These are phyloP conservation scores for Phenoliferia sp. DNA, from an alignment of 1,284 basidiomycete species.

Conservation along the genomic window DNA sequence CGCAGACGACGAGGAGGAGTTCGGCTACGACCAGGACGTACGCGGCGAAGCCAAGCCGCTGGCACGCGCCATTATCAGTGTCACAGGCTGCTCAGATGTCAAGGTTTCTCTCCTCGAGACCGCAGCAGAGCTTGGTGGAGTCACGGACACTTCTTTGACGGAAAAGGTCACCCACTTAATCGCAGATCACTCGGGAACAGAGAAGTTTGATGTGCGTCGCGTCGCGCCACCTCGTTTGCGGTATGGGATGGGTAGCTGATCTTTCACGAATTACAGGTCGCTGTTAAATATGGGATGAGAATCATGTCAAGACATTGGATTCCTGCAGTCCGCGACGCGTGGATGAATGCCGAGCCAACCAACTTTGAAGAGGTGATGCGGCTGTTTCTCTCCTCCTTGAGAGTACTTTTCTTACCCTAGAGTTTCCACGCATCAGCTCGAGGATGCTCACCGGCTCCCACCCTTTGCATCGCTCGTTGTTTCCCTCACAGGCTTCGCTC, in stretches of 20 bases:
- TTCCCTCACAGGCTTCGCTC: constrained; percentile 50
- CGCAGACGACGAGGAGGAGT: constrained; percentile 42
- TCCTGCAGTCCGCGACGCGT: constrained; percentile 59
- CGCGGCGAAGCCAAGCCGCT: constrained; percentile 53
- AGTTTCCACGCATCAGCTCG: constrained; percentile 45
- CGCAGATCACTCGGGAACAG: constrained; percentile 60
- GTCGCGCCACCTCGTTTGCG: background rate
- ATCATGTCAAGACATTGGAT: constrained; percentile 71
- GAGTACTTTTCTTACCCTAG: no score
- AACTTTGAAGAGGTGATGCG: constrained; percentile 53
- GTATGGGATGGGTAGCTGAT: background rate
- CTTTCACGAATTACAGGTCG: constrained; percentile 52
- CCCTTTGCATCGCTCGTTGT: constrained; percentile 60
- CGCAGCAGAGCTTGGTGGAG: constrained; percentile 68
- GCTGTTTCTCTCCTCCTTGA: constrained; percentile 13
- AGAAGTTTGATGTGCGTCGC: constrained; percentile 63
- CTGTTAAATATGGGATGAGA: constrained; percentile 64
- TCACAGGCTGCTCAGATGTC: constrained; percentile 14
- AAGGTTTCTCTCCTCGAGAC: constrained; percentile 55
- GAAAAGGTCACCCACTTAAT: constrained; percentile 75
- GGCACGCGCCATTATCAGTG: constrained; percentile 57
- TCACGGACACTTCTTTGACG: constrained; percentile 61
- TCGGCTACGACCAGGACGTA: constrained; percentile 20
- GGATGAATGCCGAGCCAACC: constrained; percentile 70
- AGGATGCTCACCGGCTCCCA: constrained; percentile 56